Conservation (phyloP, 2,329 filamentous ascomycete genomes). For the Botrytis pseudocinerea region DNA sequence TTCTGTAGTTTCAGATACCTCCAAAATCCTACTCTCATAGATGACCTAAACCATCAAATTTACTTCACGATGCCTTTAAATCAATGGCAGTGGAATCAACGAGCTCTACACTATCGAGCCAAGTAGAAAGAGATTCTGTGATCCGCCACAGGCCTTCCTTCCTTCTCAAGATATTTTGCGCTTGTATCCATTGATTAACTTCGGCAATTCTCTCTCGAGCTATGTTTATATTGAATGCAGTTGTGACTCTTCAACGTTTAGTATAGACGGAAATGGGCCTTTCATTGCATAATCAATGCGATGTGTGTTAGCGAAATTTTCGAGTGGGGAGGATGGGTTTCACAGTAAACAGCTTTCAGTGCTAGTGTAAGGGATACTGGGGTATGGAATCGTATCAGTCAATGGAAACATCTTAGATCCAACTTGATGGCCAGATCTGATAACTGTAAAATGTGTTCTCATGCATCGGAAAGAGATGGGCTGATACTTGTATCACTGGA, state of each 20-base stretch:
- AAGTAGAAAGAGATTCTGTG: too few species aligned
- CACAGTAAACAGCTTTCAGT: too few species aligned
- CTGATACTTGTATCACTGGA: background rate
- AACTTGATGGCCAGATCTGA: background rate
- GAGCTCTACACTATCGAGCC: too few species aligned
- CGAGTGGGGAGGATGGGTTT: too few species aligned
- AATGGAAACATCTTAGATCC: background rate
- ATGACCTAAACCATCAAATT: too few species aligned
- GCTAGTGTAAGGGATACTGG: background rate
- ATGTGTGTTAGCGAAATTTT: too few species aligned
- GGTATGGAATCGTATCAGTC: background rate
- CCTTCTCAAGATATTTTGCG: background rate
- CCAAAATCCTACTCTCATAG: too few species aligned
- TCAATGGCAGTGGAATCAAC: too few species aligned
- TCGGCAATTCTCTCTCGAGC: background rate
- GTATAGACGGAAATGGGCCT: background rate
- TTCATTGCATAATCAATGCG: background rate
- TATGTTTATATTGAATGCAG: background rate
- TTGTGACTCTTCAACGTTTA: background rate
- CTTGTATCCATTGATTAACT: background rate
- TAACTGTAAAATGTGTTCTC: background rate
- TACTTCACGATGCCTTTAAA: too few species aligned
- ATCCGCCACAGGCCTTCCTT: too few species aligned
- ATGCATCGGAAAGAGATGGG: rapidly evolving
- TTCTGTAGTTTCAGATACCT: too few species aligned